Evolutionary conservation across 139 green algal species (phyloP), one percentile per base, ranked within the genome.

Genomic region (Trebouxia sp.): DNA sequence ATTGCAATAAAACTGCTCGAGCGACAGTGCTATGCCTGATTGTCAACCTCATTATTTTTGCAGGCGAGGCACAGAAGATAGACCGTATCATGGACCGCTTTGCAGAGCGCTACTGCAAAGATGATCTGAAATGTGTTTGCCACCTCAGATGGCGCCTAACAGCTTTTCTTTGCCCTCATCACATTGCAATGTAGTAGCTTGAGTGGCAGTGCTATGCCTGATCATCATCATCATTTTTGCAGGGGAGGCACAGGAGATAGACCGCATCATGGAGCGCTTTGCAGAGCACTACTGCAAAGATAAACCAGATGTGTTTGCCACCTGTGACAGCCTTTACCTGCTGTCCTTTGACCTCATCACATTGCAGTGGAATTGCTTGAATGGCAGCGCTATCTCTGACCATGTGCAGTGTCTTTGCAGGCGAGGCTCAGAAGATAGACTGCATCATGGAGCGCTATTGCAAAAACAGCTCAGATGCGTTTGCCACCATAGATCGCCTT

Each of bases 51-150:
- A 58, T 58, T 2, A 28, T 17, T 22, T 1, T 22, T 3, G 35
- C 91, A 42, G 91, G 90, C 14, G 93, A 97, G 83, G 93, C 93
- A 12, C 92, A 96, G 86, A 92, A 97, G 85, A 98, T 98, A 41
- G 94, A 98, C 83, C 86, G 94, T 15, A 94, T 98, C 79, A 95
- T 98, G 93, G 93, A 98, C 80, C 93, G 93, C 76, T 96, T 97
- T 90, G 90, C 91, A 24, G 88, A 98, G 83, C 93, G 93, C 17
- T 97, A 93, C 84, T 94, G 87, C 80, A 28, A 65, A 10, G 86
- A 92, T 81, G 96, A 96, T 96, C 82, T 86, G 92, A 0, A 66
- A 48, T n/a, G 51, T 41, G n/a, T 97, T 98, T 80, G 26, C 69
- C 35, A 90, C 79, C 42, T 91, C 95, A 5, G 95, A 97, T 75